Percentiles rank a stretch among this genome's conserved stretches.
Conservation (phyloP, 805 yeast genomes). For the Nakazawaea pomicola region DNA sequence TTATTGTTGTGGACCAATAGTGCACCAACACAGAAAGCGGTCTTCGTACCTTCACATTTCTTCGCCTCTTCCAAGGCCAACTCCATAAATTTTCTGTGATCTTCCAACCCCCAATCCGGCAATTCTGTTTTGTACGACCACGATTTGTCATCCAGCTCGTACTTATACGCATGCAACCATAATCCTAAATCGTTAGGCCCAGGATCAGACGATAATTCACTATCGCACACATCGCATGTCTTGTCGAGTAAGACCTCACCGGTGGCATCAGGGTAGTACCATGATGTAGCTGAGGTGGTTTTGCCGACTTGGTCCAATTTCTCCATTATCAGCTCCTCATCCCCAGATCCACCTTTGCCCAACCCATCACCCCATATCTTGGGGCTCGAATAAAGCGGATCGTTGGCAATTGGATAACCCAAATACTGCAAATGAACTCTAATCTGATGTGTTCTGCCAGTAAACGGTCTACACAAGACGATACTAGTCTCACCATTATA, state of each 20-base stretch:
- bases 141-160: constrained; percentile 46
- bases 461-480: constrained; percentile 78
- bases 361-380: constrained; percentile 73
- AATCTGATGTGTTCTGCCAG: constrained; percentile 95
- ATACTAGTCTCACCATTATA: constrained; percentile 65
- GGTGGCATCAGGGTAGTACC: constrained; percentile 51
- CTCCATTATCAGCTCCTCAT: constrained; percentile 37
- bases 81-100: constrained; percentile 60
- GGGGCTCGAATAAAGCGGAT: constrained; percentile 81
- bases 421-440: constrained; percentile 86
- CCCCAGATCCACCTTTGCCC: constrained; percentile 57
- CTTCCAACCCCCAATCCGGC: constrained; percentile 78
- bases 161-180: constrained; percentile 88
- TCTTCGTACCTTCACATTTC: constrained; percentile 73
- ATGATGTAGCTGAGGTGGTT: constrained; percentile 57
- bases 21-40: constrained; percentile 95
- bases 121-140: constrained; percentile 76
- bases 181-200: constrained; percentile 81
- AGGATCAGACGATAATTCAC: constrained; percentile 79
- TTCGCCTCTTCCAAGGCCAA: constrained; percentile 73
- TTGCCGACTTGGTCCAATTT: constrained; percentile 68
- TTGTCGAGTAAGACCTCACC: constrained; percentile 67
- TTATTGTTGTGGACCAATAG: constrained; percentile 63
- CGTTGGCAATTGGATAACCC: constrained; percentile 91
- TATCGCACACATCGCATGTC: constrained; percentile 60